phyloP scores from a whole-genome alignment of 139 green algal genomes.

The Chlorella sp. region DNA sequence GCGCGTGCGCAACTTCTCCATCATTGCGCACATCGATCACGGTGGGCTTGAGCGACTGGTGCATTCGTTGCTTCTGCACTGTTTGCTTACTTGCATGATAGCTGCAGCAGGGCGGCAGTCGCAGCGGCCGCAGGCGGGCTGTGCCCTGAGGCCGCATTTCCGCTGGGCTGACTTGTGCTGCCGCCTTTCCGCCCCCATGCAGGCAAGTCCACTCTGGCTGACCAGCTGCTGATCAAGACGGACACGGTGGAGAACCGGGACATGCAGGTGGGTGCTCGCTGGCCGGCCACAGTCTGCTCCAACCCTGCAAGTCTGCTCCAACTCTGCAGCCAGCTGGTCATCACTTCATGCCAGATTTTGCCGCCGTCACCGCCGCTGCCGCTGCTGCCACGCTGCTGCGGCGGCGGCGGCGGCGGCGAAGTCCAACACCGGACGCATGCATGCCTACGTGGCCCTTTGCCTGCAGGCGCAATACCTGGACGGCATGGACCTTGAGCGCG shows the following conservation, averaged over 20 bases:
- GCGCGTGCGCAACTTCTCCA: conserved; percentile 76
- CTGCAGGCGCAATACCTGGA: conserved; percentile 88
- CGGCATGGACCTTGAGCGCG: conserved; percentile 95
- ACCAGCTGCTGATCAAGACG: conserved; percentile 87
- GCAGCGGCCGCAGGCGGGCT: too few relatives aligned
- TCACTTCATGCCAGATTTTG: too few relatives aligned
- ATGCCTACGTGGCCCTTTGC: neutral
- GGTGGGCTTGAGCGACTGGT: neutral
- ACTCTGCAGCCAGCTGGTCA: too few relatives aligned
- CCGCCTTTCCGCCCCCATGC: neutral
- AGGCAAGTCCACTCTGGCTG: conserved; percentile 75
- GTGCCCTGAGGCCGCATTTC: too few relatives aligned
- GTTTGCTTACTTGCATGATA: conserved; percentile 66
- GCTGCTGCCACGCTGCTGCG: too few relatives aligned
- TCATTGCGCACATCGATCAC: conserved; percentile 89
- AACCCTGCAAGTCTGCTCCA: too few relatives aligned
- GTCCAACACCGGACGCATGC: too few relatives aligned
- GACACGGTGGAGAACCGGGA: conserved; percentile 81
- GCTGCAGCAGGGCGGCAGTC: too few relatives aligned
- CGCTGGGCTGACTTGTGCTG: conserved; percentile 65
- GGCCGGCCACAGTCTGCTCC: too few relatives aligned
- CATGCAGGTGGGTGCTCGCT: conserved; percentile 62
- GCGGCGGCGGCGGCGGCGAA: too few relatives aligned
- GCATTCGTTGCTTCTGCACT: conserved; percentile 57
- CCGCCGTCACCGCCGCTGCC: too few relatives aligned